Conservation (phyloP, 2,329 filamentous ascomycete species). For the Lachnellula occidentalis region DNA sequence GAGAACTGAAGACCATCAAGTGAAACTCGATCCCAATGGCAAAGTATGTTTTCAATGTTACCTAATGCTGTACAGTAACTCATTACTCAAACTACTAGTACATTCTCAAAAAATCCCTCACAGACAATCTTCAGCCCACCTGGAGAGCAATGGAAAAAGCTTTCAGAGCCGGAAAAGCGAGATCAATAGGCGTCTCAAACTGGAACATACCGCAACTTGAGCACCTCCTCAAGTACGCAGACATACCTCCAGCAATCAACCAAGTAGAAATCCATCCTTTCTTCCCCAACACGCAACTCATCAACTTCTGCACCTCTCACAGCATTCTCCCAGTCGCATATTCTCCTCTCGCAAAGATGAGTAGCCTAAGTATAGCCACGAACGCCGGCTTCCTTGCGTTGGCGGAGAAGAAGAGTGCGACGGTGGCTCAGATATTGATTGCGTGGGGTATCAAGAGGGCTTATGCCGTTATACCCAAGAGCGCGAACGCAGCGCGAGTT, state of each 20-base stretch:
- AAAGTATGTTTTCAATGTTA: conserved; percentile 35
- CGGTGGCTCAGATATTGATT: conserved; percentile 56
- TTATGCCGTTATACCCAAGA: conserved; percentile 66
- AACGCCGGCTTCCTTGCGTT: conserved; percentile 53
- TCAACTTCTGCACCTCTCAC: conserved; percentile 60
- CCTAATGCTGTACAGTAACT: not conserved
- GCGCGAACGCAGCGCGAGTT: conserved; percentile 60
- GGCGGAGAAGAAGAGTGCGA: conserved; percentile 56
- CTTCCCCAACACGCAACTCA: conserved; percentile 63
- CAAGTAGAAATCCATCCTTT: conserved; percentile 69
- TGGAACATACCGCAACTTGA: conserved; percentile 49
- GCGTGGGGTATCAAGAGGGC: conserved; percentile 67
- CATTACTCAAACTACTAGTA: conserved; percentile 35
- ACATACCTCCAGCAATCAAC: conserved; percentile 45
- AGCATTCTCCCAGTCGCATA: conserved; percentile 72
- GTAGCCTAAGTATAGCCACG: conserved; percentile 43
- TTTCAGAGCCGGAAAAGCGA: conserved; percentile 51
- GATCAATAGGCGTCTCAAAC: conserved; percentile 55
- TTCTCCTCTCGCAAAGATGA: conserved; percentile 53
- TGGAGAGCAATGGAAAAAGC: conserved; percentile 72
- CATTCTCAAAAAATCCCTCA: conserved; percentile 56
- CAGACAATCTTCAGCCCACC: conserved; percentile 56
- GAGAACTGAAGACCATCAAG: conserved; percentile 66
- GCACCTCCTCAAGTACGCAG: conserved; percentile 42
- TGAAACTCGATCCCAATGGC: conserved; percentile 43